Evolutionary conservation across 164 flowering plant species (phyloP).

Genomic region (Aristolochia fimbriata): DNA sequence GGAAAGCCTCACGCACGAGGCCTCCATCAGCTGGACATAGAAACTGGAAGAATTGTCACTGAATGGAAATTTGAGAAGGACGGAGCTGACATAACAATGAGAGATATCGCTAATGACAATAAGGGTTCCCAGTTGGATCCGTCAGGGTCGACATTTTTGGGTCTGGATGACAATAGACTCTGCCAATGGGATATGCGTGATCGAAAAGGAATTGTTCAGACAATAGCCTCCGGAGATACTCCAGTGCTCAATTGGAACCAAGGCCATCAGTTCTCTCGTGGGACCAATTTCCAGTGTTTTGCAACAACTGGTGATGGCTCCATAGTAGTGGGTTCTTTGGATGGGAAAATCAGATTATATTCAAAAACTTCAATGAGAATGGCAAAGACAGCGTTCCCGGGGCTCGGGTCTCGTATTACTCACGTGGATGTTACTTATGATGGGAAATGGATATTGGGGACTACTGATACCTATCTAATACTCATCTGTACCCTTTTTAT

Average conservation of each 20-base stretch:
- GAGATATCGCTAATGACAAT: conserved; percentile 71
- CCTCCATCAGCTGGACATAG: conserved; percentile 84
- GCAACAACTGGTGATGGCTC: conserved; percentile 97
- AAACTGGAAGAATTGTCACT: conserved; percentile 77
- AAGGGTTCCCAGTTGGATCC: conserved; percentile 93
- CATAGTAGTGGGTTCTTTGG: conserved; percentile 89
- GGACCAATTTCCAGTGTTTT: conserved; percentile 86
- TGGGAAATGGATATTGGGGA: conserved; percentile 97
- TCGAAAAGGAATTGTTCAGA: conserved; percentile 77
- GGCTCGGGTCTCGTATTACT: conserved; percentile 91
- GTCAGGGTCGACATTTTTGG: conserved; percentile 83
- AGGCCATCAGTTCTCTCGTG: conserved; percentile 91
- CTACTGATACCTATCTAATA: conserved; percentile 81
- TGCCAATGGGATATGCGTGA: conserved; percentile 99
- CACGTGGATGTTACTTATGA: conserved; percentile 97
- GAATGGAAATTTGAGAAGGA: conserved; percentile 91
- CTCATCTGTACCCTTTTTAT: conserved; percentile 80
- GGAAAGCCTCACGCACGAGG: conserved; percentile 55
- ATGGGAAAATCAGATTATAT: conserved; percentile 93
- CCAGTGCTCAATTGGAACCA: conserved; percentile 92
- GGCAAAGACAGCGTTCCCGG: conserved; percentile 98
- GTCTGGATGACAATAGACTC: conserved; percentile 81
- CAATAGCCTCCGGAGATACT: conserved; percentile 29
- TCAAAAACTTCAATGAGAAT: conserved; percentile 81
- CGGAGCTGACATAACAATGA: conserved; percentile 73